phyloP scores from a whole-genome alignment of 257 asterid genomes.

The Solanum rostratum region DNA sequence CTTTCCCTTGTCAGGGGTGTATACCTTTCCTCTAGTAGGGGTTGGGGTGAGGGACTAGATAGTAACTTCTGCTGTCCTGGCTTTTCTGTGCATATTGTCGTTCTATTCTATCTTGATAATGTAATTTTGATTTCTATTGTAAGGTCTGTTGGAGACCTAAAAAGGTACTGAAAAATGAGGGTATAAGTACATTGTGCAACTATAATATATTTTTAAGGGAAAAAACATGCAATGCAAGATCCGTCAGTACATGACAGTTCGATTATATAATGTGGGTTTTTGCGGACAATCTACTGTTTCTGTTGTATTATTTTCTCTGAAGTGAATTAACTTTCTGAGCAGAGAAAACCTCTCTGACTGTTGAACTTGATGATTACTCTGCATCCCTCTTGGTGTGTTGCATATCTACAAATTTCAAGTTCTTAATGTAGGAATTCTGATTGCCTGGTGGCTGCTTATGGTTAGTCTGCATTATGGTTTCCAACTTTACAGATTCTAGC shows the following conservation, averaged over 20 bases:
- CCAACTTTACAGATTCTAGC: background rate
- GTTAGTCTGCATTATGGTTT: background rate
- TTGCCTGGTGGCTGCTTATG: background rate
- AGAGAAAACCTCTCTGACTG: background rate
- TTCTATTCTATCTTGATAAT: background rate
- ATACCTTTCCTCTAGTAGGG: background rate
- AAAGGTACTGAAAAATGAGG: background rate
- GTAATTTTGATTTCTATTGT: background rate
- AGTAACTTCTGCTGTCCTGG: background rate
- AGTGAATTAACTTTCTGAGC: background rate
- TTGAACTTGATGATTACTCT: background rate
- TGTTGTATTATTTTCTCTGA: background rate
- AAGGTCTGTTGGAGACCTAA: background rate
- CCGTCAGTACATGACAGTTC: background rate
- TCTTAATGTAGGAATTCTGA: background rate
- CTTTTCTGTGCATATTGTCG: background rate
- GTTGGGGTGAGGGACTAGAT: background rate
- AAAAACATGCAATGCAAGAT: background rate
- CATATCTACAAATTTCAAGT: background rate
- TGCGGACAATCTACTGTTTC: background rate
- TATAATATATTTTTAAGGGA: background rate
- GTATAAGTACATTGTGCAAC: background rate
- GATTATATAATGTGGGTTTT: background rate
- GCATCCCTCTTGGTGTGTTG: background rate
- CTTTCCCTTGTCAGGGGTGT: background rate